Evolutionary conservation across 2,329 filamentous ascomycete species (phyloP).

Genomic region (Venturia pyrina): DNA sequence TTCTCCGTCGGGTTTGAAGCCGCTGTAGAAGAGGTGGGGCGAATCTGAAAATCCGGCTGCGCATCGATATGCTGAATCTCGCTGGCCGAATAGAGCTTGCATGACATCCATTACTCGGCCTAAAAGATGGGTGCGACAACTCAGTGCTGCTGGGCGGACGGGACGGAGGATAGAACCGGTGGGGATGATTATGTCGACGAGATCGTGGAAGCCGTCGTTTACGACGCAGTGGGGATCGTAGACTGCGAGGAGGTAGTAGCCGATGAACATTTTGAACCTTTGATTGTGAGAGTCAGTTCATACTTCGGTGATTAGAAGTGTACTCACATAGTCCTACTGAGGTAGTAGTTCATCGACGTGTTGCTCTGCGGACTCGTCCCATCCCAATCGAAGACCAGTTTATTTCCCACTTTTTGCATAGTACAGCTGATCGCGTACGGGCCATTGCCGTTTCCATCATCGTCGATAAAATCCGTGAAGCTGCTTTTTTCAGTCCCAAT

Average conservation of each 20-base stretch:
- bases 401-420: slow-evolving; percentile 35
- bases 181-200: slow-evolving; percentile 38
- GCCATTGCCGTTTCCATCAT: slow-evolving; percentile 36
- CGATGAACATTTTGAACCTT: slow-evolving; percentile 39
- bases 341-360: slow-evolving; percentile 39
- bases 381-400: slow-evolving; percentile 39
- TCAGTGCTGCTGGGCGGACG: slow-evolving; percentile 37
- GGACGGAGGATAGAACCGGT: slow-evolving; percentile 36
- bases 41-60: slow-evolving; percentile 43
- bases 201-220: slow-evolving; percentile 42
- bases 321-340: slow-evolving; percentile 34
- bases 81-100: slow-evolving; percentile 40
- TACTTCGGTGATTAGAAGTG: too few species aligned
- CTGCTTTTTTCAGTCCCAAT: slow-evolving; percentile 32
- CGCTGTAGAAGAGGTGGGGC: slow-evolving; percentile 41
- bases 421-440: slow-evolving; percentile 39
- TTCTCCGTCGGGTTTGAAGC: slow-evolving; percentile 38
- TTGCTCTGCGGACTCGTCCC: slow-evolving; percentile 39
- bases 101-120: slow-evolving; percentile 41
- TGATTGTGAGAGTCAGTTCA: too few species aligned
- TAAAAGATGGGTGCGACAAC: slow-evolving; percentile 39
- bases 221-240: slow-evolving; percentile 39
- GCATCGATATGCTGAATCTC: slow-evolving; percentile 35
- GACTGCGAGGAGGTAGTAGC: slow-evolving; percentile 38
- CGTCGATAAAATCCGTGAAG: slow-evolving; percentile 42